Evolutionary conservation across 108 stramenopile species (phyloP).

Genomic region (Heterococcus sp.): DNA sequence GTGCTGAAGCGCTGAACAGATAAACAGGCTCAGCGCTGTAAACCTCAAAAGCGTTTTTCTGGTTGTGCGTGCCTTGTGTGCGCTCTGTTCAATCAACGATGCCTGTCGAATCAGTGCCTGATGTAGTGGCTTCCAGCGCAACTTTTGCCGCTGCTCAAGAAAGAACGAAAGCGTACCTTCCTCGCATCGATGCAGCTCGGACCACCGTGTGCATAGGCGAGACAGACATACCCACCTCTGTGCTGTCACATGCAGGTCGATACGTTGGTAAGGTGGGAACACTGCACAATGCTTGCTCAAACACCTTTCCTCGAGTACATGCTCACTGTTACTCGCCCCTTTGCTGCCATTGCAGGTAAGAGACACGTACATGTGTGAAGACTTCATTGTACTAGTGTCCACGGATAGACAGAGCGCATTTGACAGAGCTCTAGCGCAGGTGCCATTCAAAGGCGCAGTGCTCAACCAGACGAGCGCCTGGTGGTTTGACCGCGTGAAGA

Average conservation of each 20-base stretch:
- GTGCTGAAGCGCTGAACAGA: too few species aligned
- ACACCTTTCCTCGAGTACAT: too few species aligned
- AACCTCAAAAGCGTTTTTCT: too few species aligned
- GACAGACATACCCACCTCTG: slow-evolving; percentile 9
- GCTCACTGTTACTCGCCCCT: too few species aligned
- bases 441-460: slow-evolving; percentile 96
- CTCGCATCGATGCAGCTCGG: slow-evolving; percentile 14
- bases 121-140: too few species aligned
- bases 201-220: slow-evolving; percentile 17
- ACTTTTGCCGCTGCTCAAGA: slow-evolving; percentile 25
- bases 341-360: slow-evolving; percentile 57
- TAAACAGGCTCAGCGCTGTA: too few species aligned
- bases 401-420: slow-evolving; percentile 98
- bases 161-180: slow-evolving; percentile 24
- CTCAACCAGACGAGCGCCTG: slow-evolving; percentile 75
- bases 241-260: slow-evolving; percentile 2
- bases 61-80: too few species aligned
- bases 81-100: too few species aligned
- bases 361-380: slow-evolving; percentile 54
- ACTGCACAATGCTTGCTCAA: too few species aligned
- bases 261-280: slow-evolving; percentile 31
- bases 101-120: too few species aligned
- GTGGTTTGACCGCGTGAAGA: slow-evolving; percentile 81
- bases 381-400: slow-evolving; percentile 78
- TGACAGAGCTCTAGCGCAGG: slow-evolving; percentile 84